Evolutionary conservation across 257 asterid species (phyloP).

Genomic region (Solanum boliviense): DNA sequence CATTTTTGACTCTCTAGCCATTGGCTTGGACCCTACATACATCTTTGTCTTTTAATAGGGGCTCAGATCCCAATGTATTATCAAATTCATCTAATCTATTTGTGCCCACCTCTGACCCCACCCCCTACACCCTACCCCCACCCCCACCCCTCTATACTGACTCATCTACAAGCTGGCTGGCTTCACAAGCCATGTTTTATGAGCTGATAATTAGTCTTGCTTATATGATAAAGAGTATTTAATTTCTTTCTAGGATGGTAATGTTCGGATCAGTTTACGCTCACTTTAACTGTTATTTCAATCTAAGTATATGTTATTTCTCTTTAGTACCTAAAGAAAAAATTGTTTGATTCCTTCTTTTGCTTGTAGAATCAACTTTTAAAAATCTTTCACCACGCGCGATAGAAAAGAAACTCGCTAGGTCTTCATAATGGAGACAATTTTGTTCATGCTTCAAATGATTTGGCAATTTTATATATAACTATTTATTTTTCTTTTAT

Average conservation of each 20-base stretch:
- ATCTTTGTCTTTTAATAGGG: not conserved
- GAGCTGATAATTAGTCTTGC: not conserved
- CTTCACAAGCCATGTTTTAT: not conserved
- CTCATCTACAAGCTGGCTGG: not conserved
- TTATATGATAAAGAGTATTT: not conserved
- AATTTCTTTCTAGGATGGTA: not conserved
- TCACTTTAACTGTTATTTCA: not conserved
- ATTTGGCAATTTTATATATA: not conserved
- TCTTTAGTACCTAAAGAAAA: not conserved
- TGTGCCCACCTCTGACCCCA: too few relatives aligned
- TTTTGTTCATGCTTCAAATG: not conserved
- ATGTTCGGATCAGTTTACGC: not conserved
- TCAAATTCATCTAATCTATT: not conserved
- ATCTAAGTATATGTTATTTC: not conserved
- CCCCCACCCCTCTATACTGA: not conserved
- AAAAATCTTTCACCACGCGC: not conserved
- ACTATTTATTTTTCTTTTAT: not conserved
- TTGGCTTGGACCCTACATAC: not conserved
- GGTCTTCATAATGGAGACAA: accelerated
- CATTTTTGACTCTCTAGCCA: not conserved
- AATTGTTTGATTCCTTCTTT: not conserved
- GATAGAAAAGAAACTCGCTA: not conserved
- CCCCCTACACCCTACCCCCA: too few relatives aligned
- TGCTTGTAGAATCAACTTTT: not conserved
- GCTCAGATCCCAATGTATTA: not conserved